These are phyloP conservation scores for Phymatotrichopsis omnivora DNA, from an alignment of 2,329 filamentous ascomycete genomes.

Conservation along the genomic window DNA sequence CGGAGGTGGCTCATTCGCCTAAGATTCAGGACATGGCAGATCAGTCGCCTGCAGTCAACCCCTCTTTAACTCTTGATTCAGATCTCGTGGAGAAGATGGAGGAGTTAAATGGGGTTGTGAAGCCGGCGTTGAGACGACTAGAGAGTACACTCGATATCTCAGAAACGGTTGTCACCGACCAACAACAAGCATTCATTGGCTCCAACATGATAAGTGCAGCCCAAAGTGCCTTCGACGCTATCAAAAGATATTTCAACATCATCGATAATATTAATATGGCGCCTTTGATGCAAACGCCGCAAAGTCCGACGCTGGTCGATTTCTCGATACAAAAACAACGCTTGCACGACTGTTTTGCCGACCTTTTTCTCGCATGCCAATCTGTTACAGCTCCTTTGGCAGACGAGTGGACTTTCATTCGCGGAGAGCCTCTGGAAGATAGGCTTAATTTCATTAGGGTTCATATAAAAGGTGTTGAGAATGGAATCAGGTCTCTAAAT, in stretches of 20 bases:
- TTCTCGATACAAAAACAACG: constrained; percentile 87
- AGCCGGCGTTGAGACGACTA: constrained; percentile 74
- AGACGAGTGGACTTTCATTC: constrained; percentile 92
- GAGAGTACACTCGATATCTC: constrained; percentile 70
- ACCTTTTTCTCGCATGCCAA: constrained; percentile 79
- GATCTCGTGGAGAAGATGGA: constrained; percentile 74
- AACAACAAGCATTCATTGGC: constrained; percentile 67
- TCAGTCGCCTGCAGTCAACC: constrained; percentile 43
- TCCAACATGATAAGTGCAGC: constrained; percentile 73
- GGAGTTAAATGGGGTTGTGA: constrained; percentile 71
- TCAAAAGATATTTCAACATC: constrained; percentile 78
- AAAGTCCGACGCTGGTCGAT: constrained; percentile 75
- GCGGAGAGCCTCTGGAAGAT: constrained; percentile 79
- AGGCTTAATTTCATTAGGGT: constrained; percentile 66
- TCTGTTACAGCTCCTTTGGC: constrained; percentile 81
- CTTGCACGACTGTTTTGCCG: constrained; percentile 84
- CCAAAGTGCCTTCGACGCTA: constrained; percentile 72
- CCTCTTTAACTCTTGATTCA: constrained; percentile 62
- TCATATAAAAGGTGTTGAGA: constrained; percentile 60
- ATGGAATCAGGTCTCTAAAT: constrained; percentile 74
- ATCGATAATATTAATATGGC: constrained; percentile 88
- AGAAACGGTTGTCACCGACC: constrained; percentile 71
- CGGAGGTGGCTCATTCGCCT: constrained; percentile 19
- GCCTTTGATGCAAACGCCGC: constrained; percentile 63
- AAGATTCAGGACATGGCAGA: constrained; percentile 1